Evolutionary conservation across 2,329 filamentous ascomycete genomes (phyloP).

Genomic region (Fusarium sp.): DNA sequence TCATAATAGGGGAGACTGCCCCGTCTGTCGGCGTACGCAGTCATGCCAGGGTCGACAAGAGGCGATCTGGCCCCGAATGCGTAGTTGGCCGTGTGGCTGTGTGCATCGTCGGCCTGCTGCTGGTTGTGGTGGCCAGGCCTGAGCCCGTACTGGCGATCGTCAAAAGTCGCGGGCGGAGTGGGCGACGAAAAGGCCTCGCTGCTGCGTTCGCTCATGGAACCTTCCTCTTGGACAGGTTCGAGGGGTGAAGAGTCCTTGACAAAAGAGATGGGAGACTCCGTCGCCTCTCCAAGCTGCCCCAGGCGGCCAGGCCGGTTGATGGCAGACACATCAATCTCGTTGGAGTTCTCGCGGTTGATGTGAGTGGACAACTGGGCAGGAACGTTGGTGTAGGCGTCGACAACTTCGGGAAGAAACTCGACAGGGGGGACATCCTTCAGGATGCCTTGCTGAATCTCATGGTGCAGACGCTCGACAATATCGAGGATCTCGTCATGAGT

Average conservation of each 20-base stretch:
- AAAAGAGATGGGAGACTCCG: constrained; percentile 29
- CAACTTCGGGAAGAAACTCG: constrained; percentile 67
- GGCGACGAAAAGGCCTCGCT: constrained; percentile 25
- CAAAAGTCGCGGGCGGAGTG: constrained; percentile 21
- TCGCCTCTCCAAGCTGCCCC: constrained; percentile 29
- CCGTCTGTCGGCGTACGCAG: constrained; percentile 25
- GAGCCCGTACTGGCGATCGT: constrained; percentile 8
- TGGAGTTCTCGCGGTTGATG: constrained; percentile 11
- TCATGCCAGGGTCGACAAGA: constrained; percentile 10
- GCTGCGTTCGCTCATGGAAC: constrained; percentile 16
- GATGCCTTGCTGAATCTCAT: constrained; percentile 55
- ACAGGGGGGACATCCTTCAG: constrained; percentile 65
- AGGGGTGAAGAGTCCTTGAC: constrained; percentile 42
- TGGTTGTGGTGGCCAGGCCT: constrained; percentile 14
- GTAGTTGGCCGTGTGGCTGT: constrained; percentile 1
- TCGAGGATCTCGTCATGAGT: constrained; percentile 58
- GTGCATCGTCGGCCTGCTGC: constrained; percentile 16
- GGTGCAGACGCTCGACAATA: constrained; percentile 58
- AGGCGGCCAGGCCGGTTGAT: constrained; percentile 9
- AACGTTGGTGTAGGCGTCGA: constrained; percentile 47
- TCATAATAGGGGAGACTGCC: constrained; percentile 33
- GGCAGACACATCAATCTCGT: constrained; percentile 21
- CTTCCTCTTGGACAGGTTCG: constrained; percentile 40
- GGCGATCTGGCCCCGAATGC: constrained; percentile 14
- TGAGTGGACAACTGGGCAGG: constrained; percentile 29